Evolutionary conservation across 148 eudicot species (phyloP), one percentile per base, ranked within the genome.

Genomic region (Bassia scoparia): DNA sequence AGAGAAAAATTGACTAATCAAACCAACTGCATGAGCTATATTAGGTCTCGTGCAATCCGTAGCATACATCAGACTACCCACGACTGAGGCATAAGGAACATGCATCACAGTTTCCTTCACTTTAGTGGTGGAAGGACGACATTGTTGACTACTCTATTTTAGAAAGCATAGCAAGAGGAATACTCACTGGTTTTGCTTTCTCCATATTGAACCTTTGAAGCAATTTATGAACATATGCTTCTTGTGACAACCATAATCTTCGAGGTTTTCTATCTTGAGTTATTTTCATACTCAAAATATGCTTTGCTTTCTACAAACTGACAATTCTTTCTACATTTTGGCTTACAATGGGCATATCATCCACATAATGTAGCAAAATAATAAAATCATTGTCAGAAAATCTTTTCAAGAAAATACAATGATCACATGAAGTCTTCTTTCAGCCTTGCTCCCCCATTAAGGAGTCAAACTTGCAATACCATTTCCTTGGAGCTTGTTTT

Each of bases 191-290:
- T 63, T 63, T 35, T 63, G n/a, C 66, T 18, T 61, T 30, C 21
- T 61, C 66, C 16, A 61, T 44, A 2, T 44, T 44, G 50, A 69
- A 69, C 38, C 60, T 48, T 26, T 49, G 33, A 11, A 44, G 37
- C 52, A 69, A 18, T 18, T 69, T 69, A 17, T 49, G 21, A 49
- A 69, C 30, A 30, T 69, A 69, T 46, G n/a, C 9, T 20, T 49
- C 58, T 14, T 69, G 72, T 20, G 72, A 69, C n/a, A 49, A 30
- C 55, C 58, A 69, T 14, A 69, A 30, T 15, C 21, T 48, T 26
- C 60, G 12, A 38, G 34, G 33, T n/a, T 30, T 49, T 24, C 27
- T 17, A 26, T 69, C 38, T 8, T 35, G 34, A 44, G 18, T 69
- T 35, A 69, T 69, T 10, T 14, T 23, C 58, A 48, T 69, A n/a